phyloP scores from a whole-genome alignment of 2,329 filamentous ascomycete genomes.

The Ophiostoma perfectum region DNA sequence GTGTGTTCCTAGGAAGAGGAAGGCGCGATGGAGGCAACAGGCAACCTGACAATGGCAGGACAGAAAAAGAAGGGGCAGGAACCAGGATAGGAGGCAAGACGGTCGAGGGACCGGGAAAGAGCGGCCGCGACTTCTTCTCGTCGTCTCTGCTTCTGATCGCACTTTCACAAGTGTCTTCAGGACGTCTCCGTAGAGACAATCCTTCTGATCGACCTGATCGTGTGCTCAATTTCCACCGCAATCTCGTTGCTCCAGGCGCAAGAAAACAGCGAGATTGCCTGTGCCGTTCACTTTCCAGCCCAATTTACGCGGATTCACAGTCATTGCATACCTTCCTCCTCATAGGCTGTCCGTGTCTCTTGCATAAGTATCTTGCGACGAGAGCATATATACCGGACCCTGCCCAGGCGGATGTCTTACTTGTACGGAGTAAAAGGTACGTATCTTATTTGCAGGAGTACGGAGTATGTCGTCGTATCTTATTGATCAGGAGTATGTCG shows the following conservation, averaged over 20 bases:
- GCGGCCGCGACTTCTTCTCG: background rate
- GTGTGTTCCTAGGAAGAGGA: background rate
- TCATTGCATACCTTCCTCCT: background rate
- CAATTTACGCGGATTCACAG: background rate
- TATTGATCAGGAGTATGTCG: too few relatives aligned
- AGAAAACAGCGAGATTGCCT: background rate
- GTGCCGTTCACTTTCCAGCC: background rate
- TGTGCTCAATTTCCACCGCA: slow-evolving; percentile 8
- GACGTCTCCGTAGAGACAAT: slow-evolving; percentile 3
- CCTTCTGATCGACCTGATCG: slow-evolving; percentile 1
- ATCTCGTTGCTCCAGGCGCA: background rate
- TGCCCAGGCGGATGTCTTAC: background rate
- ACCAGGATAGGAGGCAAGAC: background rate
- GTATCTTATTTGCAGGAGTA: too few relatives aligned
- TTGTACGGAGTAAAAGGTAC: background rate
- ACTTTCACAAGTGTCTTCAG: background rate
- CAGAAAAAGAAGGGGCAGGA: background rate
- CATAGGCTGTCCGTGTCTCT: background rate
- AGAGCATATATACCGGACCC: background rate
- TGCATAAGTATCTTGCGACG: background rate
- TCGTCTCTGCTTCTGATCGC: background rate
- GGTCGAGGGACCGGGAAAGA: background rate
- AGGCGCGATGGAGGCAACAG: too few relatives aligned
- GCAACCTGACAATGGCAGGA: background rate
- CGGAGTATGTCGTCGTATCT: too few relatives aligned